Evolutionary conservation across 441 rosid species (phyloP), one percentile per base, ranked within the genome.

Genomic region (Arabidopsis lyrata): DNA sequence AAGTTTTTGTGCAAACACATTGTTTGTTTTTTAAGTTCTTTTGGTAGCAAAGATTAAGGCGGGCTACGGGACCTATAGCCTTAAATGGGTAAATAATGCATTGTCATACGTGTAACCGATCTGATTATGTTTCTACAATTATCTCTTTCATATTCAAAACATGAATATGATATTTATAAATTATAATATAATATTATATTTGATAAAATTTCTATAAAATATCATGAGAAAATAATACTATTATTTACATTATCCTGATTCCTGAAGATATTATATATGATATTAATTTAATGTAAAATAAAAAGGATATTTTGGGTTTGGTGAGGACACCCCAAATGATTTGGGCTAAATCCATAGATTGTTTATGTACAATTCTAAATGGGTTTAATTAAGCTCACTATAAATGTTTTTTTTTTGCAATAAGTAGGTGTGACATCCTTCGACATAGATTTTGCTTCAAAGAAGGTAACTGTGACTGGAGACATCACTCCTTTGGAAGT

Each of bases 391-490:
- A 42, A 62, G 53, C 22, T 62, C 29, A 42, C 27, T 6, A 42
- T 27, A 62, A 62, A 27, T 53, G 3, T 61, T 42, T 24, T 42
- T 4, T 29, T 29, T 29, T 61, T 7, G 36, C 4, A 39, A 42
- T 15, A 42, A 61, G 8, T 85, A 91, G 97, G 97, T 12, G 97
- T 93, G 80, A 82, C 86, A 63, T 91, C 98, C 2, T 93, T 84
- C 86, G 85, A 58, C 81, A 88, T 93, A 81, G 96, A 93, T 74
- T 88, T 86, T 66, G 86, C 85, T 14, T 87, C 95, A 15, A 93
- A 89, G 86, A 91, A 91, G 79, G 96, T 93, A 42, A 91, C 94
- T 61, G 72, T 93, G 12, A 84, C 80, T 3, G 98, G 98, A 80
- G 87, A 93, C 32, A 85, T 93, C 41, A 89, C 90, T 20, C 97